phyloP scores from a whole-genome alignment of 331 rosid species.

The Quercus tomentella region DNA sequence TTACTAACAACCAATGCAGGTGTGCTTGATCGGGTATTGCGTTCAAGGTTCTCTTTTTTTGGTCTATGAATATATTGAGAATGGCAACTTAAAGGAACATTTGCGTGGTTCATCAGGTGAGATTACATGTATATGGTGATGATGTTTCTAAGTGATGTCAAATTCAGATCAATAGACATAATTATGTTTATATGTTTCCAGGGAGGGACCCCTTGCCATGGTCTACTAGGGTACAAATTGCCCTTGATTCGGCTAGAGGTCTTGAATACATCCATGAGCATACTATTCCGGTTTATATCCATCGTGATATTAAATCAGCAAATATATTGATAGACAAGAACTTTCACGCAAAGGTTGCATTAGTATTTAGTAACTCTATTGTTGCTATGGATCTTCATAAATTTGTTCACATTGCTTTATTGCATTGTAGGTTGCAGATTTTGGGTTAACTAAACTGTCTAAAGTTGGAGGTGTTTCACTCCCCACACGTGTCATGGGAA shows the following conservation, averaged over 20 bases:
- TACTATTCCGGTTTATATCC: constrained; percentile 92
- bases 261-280: constrained; percentile 98
- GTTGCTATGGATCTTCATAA: neutral
- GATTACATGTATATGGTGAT: constrained; percentile 10
- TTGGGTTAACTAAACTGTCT: constrained; percentile 77
- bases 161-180: constrained; percentile 11
- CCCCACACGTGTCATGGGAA: constrained; percentile 70
- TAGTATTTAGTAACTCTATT: neutral
- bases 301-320: constrained; percentile 93
- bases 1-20: constrained; percentile 38
- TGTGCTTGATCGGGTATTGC: constrained; percentile 93
- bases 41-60: constrained; percentile 80
- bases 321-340: constrained; percentile 85
- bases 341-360: constrained; percentile 77
- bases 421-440: constrained; percentile 77
- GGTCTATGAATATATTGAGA: constrained; percentile 89
- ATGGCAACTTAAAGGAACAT: constrained; percentile 87
- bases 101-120: constrained; percentile 85
- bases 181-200: constrained; percentile 25
- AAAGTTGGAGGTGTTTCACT: constrained; percentile 60
- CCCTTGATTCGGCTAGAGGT: constrained; percentile 96
- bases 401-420: neutral
- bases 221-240: constrained; percentile 86
- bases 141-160: constrained; percentile 9
- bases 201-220: constrained; percentile 78